A percentile compares a stretch with the other conserved stretches of the same genome.
Conservation (phyloP, 1,139 yeast species). For the Blastobotrys elegans region DNA sequence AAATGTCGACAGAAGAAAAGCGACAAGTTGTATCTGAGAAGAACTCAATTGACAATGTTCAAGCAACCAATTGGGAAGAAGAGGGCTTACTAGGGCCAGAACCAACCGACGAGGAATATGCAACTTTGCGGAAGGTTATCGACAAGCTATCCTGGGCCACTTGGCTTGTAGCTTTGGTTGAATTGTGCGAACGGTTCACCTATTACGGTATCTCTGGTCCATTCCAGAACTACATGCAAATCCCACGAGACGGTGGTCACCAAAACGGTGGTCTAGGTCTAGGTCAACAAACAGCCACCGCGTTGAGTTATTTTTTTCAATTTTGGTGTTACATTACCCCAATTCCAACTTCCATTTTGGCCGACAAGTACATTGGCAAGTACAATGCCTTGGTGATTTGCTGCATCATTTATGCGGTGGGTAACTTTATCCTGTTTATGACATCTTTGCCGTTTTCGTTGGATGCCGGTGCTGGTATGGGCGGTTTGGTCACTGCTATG, state of each 20-base stretch:
- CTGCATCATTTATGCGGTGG: conserved; percentile 54
- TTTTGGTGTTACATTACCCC: conserved; percentile 85
- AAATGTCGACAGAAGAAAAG: conserved; percentile 4
- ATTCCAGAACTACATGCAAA: conserved; percentile 73
- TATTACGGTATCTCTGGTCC: conserved; percentile 75
- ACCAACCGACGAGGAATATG: conserved; percentile 43
- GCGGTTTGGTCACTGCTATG: conserved; percentile 53
- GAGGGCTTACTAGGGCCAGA: conserved; percentile 37
- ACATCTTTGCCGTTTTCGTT: conserved; percentile 68
- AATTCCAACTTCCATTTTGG: conserved; percentile 66
- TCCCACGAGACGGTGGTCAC: conserved; percentile 37
- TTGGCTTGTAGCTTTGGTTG: conserved; percentile 74
- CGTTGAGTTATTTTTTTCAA: conserved; percentile 71
- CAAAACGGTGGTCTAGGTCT: conserved; percentile 59
- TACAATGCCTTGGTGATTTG: conserved; percentile 62
- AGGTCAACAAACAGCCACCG: conserved; percentile 64
- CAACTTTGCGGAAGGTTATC: conserved; percentile 42
- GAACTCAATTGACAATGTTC: neutral
- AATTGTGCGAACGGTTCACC: conserved; percentile 76
- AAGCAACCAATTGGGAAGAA: neutral
- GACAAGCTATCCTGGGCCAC: conserved; percentile 44
- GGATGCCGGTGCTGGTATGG: conserved; percentile 38
- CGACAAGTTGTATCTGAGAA: neutral
- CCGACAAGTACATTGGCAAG: conserved; percentile 73
- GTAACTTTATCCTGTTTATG: conserved; percentile 58